Evolutionary conservation across 1,139 yeast genomes (phyloP).

Genomic region (Pichia sp.): DNA sequence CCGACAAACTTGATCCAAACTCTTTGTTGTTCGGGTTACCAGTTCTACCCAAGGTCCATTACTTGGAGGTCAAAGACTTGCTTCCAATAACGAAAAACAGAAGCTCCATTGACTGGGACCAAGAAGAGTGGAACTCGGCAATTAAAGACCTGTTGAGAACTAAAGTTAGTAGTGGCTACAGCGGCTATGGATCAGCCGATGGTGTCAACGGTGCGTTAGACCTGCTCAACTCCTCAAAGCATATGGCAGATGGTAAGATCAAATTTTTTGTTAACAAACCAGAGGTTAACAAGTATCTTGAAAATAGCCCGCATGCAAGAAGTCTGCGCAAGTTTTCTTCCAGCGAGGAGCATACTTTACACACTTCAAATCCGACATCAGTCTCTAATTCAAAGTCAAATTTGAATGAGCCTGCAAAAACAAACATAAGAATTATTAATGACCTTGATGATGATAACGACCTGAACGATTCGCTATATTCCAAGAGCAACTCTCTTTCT

Average conservation of each 20-base stretch:
- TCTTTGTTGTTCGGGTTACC: slow-evolving; percentile 90
- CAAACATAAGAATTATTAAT: background rate
- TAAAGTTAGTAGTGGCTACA: slow-evolving; percentile 69
- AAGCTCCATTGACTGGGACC: slow-evolving; percentile 53
- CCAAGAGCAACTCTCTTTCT: slow-evolving; percentile 3
- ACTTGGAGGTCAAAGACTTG: slow-evolving; percentile 60
- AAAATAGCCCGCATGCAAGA: slow-evolving; percentile 12
- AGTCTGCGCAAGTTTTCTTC: slow-evolving; percentile 6
- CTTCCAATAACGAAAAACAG: slow-evolving; percentile 37
- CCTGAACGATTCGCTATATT: slow-evolving; percentile 7
- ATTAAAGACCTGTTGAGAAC: slow-evolving; percentile 60
- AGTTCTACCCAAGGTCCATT: slow-evolving; percentile 81
- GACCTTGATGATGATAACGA: slow-evolving; percentile 3
- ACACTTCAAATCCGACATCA: slow-evolving; percentile 2
- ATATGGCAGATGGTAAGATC: slow-evolving; percentile 22
- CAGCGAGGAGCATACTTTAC: slow-evolving; percentile 24
- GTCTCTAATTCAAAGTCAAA: background rate
- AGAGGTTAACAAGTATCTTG: slow-evolving; percentile 14
- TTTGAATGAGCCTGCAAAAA: background rate
- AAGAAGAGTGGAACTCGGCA: slow-evolving; percentile 61
- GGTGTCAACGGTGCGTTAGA: slow-evolving; percentile 58
- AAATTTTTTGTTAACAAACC: slow-evolving; percentile 16
- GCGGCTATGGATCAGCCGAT: slow-evolving; percentile 73
- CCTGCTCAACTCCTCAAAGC: slow-evolving; percentile 37
- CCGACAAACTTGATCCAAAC: slow-evolving; percentile 74